Base-by-base conservation (phyloP, 2,329 filamentous ascomycete species). In the Elsinoe batatas region DNA sequence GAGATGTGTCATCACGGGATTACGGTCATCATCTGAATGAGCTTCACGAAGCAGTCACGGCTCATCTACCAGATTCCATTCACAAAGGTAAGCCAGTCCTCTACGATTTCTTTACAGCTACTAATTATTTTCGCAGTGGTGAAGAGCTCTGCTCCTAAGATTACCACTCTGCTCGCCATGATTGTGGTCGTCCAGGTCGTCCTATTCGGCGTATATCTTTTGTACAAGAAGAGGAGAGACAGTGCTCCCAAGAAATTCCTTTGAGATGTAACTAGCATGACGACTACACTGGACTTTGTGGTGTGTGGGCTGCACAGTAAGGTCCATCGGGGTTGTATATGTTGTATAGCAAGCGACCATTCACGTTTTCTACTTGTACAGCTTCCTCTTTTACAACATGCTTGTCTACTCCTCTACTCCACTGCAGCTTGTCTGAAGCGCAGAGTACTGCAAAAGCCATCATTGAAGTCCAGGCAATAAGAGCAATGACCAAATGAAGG, bases 181-280 rank as follows among this genome's bases (percentile, higher is more conserved):
- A 78, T 95, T 57, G 75, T 95, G 56, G 83, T 79, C 15, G 82
- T 88, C 60, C 90, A 96, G 72, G 66, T 87, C 49, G 67, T 89
- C 61, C 74, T 94, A 32, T 81, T 81, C 0, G 81, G 71, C 1
- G 79, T 77, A 1, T 95, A 91, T 67, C 69, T 88, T 36, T 67
- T 84, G 58, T 95, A 95, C 73, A 95, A 95, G 79, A 80, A 83
- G 63, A 83, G 85, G 66, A 81, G 85, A 71, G 77, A 80, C 37
- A 82, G 77, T 60, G 81, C 83, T 69, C 88, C 88, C n/a, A 95
- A 95, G 79, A 96, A 96, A 74, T 96, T 90, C 70, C 73, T 95
- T 67, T 95, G 35, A 43, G 7, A 30, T 30, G 7, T 30, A 30
- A 30, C 26, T 8, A 30, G 26, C 26, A 30, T 30, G 26, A 8